Evolutionary conservation across 1,139 yeast species (phyloP).

Genomic region (Zygoascus sp.): DNA sequence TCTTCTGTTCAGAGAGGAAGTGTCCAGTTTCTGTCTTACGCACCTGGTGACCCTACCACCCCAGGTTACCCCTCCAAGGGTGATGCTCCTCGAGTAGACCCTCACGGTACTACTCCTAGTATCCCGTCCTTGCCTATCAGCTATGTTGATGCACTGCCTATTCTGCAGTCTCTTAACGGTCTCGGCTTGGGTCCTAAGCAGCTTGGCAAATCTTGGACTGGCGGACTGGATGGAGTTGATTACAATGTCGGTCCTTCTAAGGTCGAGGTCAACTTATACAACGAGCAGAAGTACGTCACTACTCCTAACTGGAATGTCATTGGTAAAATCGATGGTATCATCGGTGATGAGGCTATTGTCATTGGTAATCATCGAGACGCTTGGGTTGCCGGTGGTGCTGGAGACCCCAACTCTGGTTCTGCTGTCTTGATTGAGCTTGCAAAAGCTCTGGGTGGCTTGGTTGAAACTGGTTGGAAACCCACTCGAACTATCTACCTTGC

Average conservation of each 20-base stretch:
- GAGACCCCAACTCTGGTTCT: conserved; percentile 67
- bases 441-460: conserved; percentile 49
- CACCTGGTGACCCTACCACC: conserved; percentile 88
- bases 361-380: conserved; percentile 71
- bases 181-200: conserved; percentile 42
- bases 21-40: conserved; percentile 67
- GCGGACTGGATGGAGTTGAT: conserved; percentile 45
- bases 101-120: conserved; percentile 47
- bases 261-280: conserved; percentile 46
- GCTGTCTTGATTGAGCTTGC: conserved; percentile 57
- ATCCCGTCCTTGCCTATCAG: conserved; percentile 65
- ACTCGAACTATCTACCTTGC: conserved; percentile 54
- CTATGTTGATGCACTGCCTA: conserved; percentile 53
- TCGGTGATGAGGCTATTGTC: conserved; percentile 48
- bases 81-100: conserved; percentile 46
- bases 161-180: conserved; percentile 50
- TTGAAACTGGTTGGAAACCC: conserved; percentile 57
- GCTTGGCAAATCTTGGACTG: conserved; percentile 42
- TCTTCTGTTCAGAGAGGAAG: conserved; percentile 77
- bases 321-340: conserved; percentile 52
- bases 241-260: conserved; percentile 64
- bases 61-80: conserved; percentile 74
- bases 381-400: conserved; percentile 70
- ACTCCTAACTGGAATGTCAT: conserved; percentile 58
- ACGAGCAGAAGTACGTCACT: conserved; percentile 53